Conservation (phyloP, 371 early-diverging fungal genomes). For the Actinomortierella ambigua region DNA sequence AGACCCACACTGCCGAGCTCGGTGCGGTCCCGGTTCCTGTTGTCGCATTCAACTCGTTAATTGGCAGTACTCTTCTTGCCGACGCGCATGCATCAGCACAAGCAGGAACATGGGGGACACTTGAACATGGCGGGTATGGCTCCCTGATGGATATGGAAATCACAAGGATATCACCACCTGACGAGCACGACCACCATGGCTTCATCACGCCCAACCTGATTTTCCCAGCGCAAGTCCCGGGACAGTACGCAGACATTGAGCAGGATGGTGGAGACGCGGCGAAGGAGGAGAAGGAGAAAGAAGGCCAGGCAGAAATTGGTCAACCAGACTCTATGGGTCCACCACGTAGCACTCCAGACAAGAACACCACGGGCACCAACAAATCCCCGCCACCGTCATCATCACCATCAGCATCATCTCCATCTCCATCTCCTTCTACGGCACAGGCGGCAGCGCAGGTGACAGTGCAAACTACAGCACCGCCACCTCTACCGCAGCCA, state of each 20-base stretch:
- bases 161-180: slow-evolving; percentile 18
- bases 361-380: neutral
- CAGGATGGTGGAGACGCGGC: neutral
- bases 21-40: neutral
- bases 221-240: slow-evolving; percentile 14
- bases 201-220: slow-evolving; percentile 40
- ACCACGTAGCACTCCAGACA: slow-evolving; percentile 1
- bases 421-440: neutral
- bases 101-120: slow-evolving; percentile 9
- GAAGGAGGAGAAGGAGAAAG: neutral
- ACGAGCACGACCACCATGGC: slow-evolving; percentile 11
- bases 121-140: slow-evolving; percentile 15
- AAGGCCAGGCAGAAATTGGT: neutral
- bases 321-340: neutral
- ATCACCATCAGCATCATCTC: too few relatives aligned
- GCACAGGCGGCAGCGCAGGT: slow-evolving; percentile 7
- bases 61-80: neutral
- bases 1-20: slow-evolving; percentile 1
- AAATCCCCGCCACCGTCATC: too few relatives aligned
- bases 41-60: neutral
- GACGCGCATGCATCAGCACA: slow-evolving; percentile 4
- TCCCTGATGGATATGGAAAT: slow-evolving; percentile 46
- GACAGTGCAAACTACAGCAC: neutral
- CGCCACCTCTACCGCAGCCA: neutral
- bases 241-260: neutral